Evolutionary conservation across 345 rosid species (phyloP).

Genomic region (Citrus australasica): DNA sequence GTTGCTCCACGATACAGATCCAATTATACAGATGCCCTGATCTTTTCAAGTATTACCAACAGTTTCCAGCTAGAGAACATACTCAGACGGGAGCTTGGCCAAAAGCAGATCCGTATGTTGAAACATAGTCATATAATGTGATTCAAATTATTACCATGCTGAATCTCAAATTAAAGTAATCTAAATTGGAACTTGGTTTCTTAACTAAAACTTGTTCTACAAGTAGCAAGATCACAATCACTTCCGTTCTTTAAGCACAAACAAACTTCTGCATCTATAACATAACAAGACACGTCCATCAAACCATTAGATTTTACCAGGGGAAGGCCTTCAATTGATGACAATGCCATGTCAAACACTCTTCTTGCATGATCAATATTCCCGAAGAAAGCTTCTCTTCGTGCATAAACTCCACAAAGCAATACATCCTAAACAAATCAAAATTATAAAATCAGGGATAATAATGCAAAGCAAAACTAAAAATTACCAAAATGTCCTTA

Average conservation of each 20-base stretch:
- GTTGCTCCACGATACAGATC: neutral
- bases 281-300: neutral
- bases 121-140: neutral
- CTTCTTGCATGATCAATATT: conserved; percentile 84
- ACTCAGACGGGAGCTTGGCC: no score
- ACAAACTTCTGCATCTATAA: neutral
- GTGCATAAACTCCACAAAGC: conserved; percentile 97
- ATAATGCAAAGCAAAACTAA: neutral
- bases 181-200: neutral
- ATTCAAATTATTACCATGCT: neutral
- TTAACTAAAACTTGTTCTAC: neutral
- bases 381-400: conserved; percentile 77
- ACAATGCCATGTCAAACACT: conserved; percentile 91
- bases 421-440: conserved; percentile 57
- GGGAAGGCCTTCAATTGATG: conserved; percentile 73
- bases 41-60: neutral
- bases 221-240: neutral
- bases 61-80: no score
- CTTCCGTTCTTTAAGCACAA: neutral
- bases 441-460: neutral
- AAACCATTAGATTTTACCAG: conserved; percentile 41
- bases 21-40: neutral
- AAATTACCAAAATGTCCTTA: neutral
- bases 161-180: neutral
- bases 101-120: no score